A percentile compares a stretch with the other conserved stretches of the same genome.
Evolutionary conservation across 2,329 filamentous ascomycete species (phyloP).

Genomic region (Ophiosphaerella herpotricha): DNA sequence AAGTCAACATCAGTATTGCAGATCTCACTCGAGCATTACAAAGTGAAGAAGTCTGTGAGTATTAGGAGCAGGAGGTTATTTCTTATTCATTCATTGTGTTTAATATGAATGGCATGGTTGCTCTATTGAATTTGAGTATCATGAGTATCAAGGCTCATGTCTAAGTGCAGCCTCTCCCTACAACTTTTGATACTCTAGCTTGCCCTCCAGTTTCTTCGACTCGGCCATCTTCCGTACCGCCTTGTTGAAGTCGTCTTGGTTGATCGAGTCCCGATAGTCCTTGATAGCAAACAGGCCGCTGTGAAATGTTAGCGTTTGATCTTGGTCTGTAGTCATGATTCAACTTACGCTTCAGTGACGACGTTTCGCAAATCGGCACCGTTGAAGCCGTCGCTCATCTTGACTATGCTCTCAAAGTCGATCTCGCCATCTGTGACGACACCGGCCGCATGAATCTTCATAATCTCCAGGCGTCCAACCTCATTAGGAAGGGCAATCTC

Average conservation of each 20-base stretch:
- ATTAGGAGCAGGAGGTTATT: too few relatives aligned
- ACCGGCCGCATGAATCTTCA: conserved; percentile 92
- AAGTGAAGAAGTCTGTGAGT: background rate
- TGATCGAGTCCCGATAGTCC: conserved; percentile 93
- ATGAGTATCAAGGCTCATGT: conserved; percentile 7
- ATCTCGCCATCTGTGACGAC: conserved; percentile 93
- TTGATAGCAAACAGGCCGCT: conserved; percentile 98
- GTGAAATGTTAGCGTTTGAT: conserved; percentile 25
- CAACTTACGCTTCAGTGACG: conserved; percentile 92
- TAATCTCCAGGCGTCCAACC: conserved; percentile 91
- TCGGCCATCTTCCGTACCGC: conserved; percentile 97
- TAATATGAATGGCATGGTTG: conserved; percentile 28
- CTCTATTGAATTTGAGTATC: conserved; percentile 25
- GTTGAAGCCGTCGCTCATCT: conserved; percentile 99
- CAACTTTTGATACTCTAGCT: conserved; percentile 96
- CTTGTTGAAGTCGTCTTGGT: conserved; percentile 99
- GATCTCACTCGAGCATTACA: background rate
- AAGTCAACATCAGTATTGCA: background rate
- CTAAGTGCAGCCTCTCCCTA: conserved; percentile 49
- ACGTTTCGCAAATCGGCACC: conserved; percentile 97
- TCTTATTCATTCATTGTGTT: conserved; percentile 8
- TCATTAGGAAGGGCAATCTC: conserved; percentile 98
- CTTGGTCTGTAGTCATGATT: background rate
- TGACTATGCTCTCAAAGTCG: conserved; percentile 98
- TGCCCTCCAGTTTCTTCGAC: conserved; percentile 97